Conservation (phyloP, 352 stramenopile species). For the Phytopythium oedochilum region DNA sequence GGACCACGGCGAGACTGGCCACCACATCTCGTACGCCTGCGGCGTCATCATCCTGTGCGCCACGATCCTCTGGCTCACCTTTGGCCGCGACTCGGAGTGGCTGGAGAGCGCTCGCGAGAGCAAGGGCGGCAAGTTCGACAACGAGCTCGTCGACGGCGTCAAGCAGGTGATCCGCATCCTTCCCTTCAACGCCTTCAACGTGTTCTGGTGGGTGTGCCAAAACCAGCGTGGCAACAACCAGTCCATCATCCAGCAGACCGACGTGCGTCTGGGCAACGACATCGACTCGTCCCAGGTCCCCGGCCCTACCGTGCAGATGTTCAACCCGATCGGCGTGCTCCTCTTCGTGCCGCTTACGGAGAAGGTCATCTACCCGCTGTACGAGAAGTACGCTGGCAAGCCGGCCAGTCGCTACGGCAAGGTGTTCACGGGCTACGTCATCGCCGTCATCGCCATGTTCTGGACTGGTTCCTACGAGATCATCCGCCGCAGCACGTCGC, state of each 20-base stretch:
- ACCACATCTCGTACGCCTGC: conserved; percentile 36
- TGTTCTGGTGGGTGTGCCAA: conserved; percentile 54
- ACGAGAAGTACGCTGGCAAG: conserved; percentile 34
- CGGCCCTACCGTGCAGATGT: conserved; percentile 41
- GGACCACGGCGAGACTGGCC: conserved; percentile 19
- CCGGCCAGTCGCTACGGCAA: conserved; percentile 32
- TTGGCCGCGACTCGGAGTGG: conserved; percentile 33
- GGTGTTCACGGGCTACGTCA: conserved; percentile 25
- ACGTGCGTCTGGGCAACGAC: conserved; percentile 33
- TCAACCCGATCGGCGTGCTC: conserved; percentile 34
- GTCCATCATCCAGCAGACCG: conserved; percentile 57
- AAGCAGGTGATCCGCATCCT: conserved; percentile 49
- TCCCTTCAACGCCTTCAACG: conserved; percentile 46
- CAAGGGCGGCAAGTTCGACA: conserved; percentile 28
- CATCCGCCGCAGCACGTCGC: conserved; percentile 17
- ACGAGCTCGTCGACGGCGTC: conserved; percentile 35
- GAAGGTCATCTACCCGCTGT: conserved; percentile 33
- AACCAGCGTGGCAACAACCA: conserved; percentile 67
- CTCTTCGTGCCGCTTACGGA: conserved; percentile 34
- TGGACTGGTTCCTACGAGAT: conserved; percentile 33
- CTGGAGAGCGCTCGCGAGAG: conserved; percentile 30
- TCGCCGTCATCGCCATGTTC: conserved; percentile 31
- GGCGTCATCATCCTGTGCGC: conserved; percentile 25
- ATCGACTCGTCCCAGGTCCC: conserved; percentile 35
- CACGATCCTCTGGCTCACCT: conserved; percentile 31